A percentile compares a stretch with the other conserved stretches of the same genome.
phyloP scores from a whole-genome alignment of 306 rosid species.

The Ceratonia siliqua region DNA sequence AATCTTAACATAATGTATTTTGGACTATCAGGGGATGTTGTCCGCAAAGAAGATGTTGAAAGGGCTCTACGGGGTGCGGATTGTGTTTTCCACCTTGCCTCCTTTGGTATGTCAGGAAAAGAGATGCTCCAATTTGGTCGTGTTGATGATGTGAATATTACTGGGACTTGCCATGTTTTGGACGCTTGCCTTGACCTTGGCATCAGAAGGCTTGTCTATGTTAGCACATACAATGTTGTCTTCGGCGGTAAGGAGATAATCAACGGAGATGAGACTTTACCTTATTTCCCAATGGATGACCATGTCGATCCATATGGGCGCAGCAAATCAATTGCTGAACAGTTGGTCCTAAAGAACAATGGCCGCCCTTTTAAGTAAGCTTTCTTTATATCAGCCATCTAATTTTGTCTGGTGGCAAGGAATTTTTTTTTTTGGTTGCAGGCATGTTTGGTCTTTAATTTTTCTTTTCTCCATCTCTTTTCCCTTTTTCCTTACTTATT shows the following conservation, averaged over 20 bases:
- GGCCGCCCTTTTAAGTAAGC: slow-evolving; percentile 67
- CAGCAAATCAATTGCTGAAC: slow-evolving; percentile 89
- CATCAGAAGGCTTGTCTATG: slow-evolving; percentile 73
- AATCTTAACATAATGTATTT: not conserved
- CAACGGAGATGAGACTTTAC: slow-evolving; percentile 73
- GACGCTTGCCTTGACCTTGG: slow-evolving; percentile 74
- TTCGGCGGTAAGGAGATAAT: slow-evolving; percentile 75
- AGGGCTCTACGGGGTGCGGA: slow-evolving; percentile 65
- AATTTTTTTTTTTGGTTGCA: not conserved
- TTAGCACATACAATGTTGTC: slow-evolving; percentile 85
- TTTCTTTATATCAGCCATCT: not conserved
- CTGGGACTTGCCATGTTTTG: slow-evolving; percentile 76
- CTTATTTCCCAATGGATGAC: slow-evolving; percentile 75
- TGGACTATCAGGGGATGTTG: slow-evolving; percentile 55
- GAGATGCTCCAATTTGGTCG: slow-evolving; percentile 88
- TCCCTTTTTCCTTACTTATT: not conserved
- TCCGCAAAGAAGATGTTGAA: slow-evolving; percentile 67
- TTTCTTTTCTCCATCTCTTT: too few species aligned
- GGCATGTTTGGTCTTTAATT: not conserved
- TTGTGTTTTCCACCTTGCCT: slow-evolving; percentile 89
- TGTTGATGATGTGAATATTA: slow-evolving; percentile 76
- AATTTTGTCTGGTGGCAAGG: not conserved
- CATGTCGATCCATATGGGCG: slow-evolving; percentile 82
- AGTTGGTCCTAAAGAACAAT: slow-evolving; percentile 79
- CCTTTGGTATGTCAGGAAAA: slow-evolving; percentile 89